These are phyloP conservation scores for Aspergillus tubingensis DNA, from an alignment of 2,329 filamentous ascomycete genomes.

Conservation along the genomic window DNA sequence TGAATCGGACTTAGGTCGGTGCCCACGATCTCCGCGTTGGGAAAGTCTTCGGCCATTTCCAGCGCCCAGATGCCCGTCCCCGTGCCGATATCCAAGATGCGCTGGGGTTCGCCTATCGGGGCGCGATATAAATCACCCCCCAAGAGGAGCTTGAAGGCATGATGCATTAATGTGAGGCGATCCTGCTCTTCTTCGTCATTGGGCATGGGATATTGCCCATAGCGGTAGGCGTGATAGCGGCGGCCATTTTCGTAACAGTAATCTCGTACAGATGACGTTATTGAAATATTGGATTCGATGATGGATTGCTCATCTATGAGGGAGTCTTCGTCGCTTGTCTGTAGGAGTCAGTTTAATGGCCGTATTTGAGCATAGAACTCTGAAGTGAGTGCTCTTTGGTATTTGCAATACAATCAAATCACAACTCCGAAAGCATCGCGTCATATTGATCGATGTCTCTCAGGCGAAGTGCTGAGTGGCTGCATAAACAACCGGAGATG, in stretches of 20 bases:
- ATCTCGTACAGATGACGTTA: conserved; percentile 42
- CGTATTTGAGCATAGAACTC: not conserved
- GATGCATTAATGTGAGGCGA: conserved; percentile 44
- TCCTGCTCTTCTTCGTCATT: conserved; percentile 50
- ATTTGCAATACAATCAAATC: too few species aligned
- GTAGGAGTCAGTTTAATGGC: not conserved
- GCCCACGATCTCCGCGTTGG: conserved; percentile 37
- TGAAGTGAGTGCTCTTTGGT: not conserved
- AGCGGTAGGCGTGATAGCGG: conserved; percentile 46
- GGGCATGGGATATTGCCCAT: conserved; percentile 45
- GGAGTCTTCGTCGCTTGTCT: conserved; percentile 41
- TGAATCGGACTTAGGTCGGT: conserved; percentile 41
- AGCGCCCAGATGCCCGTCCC: conserved; percentile 41
- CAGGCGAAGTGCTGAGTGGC: too few species aligned
- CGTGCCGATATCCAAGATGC: conserved; percentile 38
- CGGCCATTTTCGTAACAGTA: conserved; percentile 46
- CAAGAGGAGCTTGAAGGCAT: conserved; percentile 39
- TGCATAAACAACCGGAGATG: too few species aligned
- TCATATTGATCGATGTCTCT: not conserved
- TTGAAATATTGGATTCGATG: conserved; percentile 43
- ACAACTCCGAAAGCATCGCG: too few species aligned
- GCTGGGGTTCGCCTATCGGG: conserved; percentile 32
- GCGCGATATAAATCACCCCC: conserved; percentile 43
- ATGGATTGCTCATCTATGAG: conserved; percentile 35
- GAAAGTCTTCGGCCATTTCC: conserved; percentile 47